phyloP scores from a whole-genome alignment of 371 early-diverging fungal species.

The Funneliformis caledonium region DNA sequence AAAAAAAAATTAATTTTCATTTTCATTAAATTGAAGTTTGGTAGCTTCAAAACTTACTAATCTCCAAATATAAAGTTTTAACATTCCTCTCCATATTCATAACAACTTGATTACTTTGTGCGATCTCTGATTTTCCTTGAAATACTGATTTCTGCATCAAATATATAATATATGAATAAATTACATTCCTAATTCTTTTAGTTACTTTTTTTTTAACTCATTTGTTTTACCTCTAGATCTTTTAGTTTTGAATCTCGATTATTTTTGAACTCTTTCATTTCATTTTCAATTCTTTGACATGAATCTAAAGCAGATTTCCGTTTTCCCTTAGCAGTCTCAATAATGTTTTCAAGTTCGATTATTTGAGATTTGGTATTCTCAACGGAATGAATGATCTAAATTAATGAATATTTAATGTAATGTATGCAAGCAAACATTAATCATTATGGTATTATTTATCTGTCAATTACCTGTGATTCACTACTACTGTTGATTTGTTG shows the following conservation, averaged over 20 bases:
- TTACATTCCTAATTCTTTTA: background rate
- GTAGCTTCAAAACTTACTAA: conserved; percentile 50
- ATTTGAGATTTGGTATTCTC: conserved; percentile 48
- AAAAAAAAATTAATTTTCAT: background rate
- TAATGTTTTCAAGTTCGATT: conserved; percentile 53
- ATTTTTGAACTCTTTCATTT: conserved; percentile 87
- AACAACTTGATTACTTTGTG: conserved; percentile 57
- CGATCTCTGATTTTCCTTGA: conserved; percentile 58
- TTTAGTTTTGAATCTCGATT: conserved; percentile 85
- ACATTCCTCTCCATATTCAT: conserved; percentile 75
- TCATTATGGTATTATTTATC: background rate
- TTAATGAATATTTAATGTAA: background rate
- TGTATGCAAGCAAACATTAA: background rate
- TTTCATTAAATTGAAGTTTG: background rate
- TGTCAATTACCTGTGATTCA: conserved; percentile 60
- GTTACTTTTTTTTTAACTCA: no score
- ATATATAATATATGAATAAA: background rate
- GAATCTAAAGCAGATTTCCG: conserved; percentile 52
- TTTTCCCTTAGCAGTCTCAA: conserved; percentile 51
- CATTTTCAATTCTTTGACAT: conserved; percentile 72
- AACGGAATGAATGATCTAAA: conserved; percentile 43
- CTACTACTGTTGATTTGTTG: conserved; percentile 74
- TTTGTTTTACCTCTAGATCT: conserved; percentile 64
- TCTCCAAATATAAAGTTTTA: conserved; percentile 70
- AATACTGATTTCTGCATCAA: conserved; percentile 60